A percentile compares a stretch with the other conserved stretches of the same genome.
Conservation (phyloP, 2,329 filamentous ascomycete species). For the Lojkania enalia region DNA sequence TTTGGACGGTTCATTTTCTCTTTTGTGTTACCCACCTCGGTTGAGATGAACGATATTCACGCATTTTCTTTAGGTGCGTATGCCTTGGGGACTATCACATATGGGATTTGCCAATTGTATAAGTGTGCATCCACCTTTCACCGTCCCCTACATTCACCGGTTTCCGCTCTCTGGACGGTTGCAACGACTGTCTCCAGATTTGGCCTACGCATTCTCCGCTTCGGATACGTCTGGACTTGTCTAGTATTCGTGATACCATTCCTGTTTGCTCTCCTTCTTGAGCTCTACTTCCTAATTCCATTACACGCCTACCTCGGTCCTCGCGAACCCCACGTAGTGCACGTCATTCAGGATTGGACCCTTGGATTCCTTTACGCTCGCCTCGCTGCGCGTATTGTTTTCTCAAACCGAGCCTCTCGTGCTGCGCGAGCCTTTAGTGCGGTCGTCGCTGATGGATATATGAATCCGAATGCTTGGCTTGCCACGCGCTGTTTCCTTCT, state of each 20-base stretch:
- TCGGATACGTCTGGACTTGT: constrained; percentile 75
- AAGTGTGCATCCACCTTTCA: constrained; percentile 45
- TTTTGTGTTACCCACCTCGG: constrained; percentile 65
- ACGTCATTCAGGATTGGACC: constrained; percentile 92
- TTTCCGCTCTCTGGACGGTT: constrained; percentile 34
- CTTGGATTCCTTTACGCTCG: constrained; percentile 89
- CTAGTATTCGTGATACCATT: constrained; percentile 80
- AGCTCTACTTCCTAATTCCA: constrained; percentile 87
- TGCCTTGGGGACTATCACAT: constrained; percentile 69
- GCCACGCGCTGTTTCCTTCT: constrained; percentile 87
- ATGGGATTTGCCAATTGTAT: constrained; percentile 56
- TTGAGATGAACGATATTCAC: constrained; percentile 88
- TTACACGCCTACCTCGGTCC: constrained; percentile 70
- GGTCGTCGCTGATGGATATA: constrained; percentile 70
- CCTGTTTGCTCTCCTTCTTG: constrained; percentile 75
- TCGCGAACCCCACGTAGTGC: constrained; percentile 68
- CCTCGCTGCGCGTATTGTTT: constrained; percentile 70
- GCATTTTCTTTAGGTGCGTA: constrained; percentile 92
- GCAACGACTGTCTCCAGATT: constrained; percentile 32
- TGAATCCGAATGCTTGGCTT: constrained; percentile 75
- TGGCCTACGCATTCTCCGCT: constrained; percentile 47
- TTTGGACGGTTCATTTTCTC: constrained; percentile 81
- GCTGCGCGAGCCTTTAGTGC: constrained; percentile 74
- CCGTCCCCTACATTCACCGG: constrained; percentile 29
- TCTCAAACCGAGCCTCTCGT: constrained; percentile 69